A percentile compares a stretch with the other conserved stretches of the same genome.
These are phyloP conservation scores for Tothia fuscella DNA, from an alignment of 2,329 filamentous ascomycete species.

Conservation along the genomic window DNA sequence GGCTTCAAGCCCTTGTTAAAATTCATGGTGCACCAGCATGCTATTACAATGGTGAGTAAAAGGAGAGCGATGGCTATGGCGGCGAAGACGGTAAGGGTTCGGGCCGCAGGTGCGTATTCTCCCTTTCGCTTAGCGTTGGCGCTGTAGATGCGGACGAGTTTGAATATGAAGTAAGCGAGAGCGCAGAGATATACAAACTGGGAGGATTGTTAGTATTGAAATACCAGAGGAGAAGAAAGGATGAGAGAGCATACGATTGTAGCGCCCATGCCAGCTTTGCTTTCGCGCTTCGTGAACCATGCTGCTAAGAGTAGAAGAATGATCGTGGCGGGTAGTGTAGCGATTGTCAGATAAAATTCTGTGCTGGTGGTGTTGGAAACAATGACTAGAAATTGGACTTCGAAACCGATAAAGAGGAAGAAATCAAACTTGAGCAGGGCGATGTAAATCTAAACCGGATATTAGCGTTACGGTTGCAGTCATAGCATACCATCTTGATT, in stretches of 20 bases:
- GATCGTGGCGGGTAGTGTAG: constrained; percentile 84
- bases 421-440: constrained; percentile 97
- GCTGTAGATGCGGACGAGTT: constrained; percentile 89
- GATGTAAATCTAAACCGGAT: constrained; percentile 68
- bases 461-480: constrained; percentile 14
- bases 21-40: constrained; percentile 77
- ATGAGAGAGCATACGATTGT: constrained; percentile 48
- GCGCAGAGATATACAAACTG: constrained; percentile 73
- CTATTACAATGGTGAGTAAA: constrained; percentile 76
- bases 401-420: constrained; percentile 99
- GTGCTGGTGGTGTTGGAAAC: constrained; percentile 55
- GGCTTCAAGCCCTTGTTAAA: constrained; percentile 83
- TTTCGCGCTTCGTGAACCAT: constrained; percentile 75
- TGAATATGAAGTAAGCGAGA: constrained; percentile 94
- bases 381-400: constrained; percentile 92
- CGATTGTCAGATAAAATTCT: constrained; percentile 79
- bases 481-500: constrained; percentile 16
- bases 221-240: not conserved
- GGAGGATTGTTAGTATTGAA: constrained; percentile 4
- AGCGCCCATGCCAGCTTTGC: constrained; percentile 59
- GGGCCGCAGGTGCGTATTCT: constrained; percentile 66
- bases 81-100: constrained; percentile 84
- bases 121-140: constrained; percentile 31
- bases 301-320: constrained; percentile 75
- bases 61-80: constrained; percentile 85